A percentile compares a stretch with the other conserved stretches of the same genome.
Conservation (phyloP, 2,329 filamentous ascomycete species). For the Ophiostoma perfectum region DNA sequence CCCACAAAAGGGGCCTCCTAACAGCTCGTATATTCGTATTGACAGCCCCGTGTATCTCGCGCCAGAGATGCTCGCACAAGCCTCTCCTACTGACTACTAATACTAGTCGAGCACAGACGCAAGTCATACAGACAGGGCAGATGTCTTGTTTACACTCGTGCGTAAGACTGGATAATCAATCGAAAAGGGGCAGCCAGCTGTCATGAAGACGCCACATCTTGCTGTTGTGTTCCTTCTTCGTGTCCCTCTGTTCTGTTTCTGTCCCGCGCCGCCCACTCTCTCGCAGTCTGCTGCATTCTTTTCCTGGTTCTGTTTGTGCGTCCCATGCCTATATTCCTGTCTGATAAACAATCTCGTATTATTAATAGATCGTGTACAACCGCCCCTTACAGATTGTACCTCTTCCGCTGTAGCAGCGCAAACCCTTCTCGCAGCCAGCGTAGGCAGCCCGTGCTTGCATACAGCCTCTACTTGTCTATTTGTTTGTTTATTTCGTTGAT, state of each 20-base stretch:
- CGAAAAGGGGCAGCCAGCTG: conserved; percentile 6
- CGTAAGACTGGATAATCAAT: background rate
- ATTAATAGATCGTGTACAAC: conserved; percentile 3
- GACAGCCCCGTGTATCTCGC: background rate
- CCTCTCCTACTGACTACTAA: background rate
- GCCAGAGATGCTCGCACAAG: background rate
- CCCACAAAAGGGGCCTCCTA: background rate
- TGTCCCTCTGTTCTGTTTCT: background rate
- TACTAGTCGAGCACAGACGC: background rate
- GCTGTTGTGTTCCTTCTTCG: background rate
- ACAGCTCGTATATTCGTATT: background rate
- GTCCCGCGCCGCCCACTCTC: background rate
- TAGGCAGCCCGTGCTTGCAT: too few species aligned
- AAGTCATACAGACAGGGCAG: background rate
- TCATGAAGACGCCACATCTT: conserved; percentile 1
- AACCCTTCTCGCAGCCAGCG: too few species aligned
- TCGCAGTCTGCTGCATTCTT: background rate
- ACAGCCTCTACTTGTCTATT: background rate
- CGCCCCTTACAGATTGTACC: background rate
- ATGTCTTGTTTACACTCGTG: background rate
- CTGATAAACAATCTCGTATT: too few species aligned
- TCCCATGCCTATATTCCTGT: background rate
- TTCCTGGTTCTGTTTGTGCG: conserved; percentile 2
- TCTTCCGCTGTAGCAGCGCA: background rate
- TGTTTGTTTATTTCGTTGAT: background rate